These are phyloP conservation scores for Spraguea lophii DNA, from an alignment of 371 early-diverging fungal species.

Conservation along the genomic window DNA sequence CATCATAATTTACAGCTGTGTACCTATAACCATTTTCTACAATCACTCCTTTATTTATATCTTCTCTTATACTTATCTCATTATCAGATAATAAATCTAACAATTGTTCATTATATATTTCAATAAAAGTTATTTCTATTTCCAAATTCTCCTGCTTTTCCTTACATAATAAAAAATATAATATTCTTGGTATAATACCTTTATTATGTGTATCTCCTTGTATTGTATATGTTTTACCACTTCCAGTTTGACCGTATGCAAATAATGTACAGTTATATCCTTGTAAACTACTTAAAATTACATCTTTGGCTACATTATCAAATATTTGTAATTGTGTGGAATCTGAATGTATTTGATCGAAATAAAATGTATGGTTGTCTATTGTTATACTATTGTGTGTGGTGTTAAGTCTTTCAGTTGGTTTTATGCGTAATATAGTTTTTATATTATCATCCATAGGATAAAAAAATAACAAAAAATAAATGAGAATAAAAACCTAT, in stretches of 20 bases:
- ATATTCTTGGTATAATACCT: constrained; percentile 12
- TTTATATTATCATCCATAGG: constrained; percentile 23
- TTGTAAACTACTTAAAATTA: constrained; percentile 13
- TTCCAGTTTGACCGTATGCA: constrained; percentile 47
- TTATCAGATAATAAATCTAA: not conserved
- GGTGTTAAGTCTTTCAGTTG: constrained; percentile 1
- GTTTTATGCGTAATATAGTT: constrained; percentile 28
- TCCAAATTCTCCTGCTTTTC: not conserved
- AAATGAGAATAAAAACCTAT: too few species aligned
- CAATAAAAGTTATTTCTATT: constrained; percentile 1
- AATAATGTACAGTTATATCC: constrained; percentile 44
- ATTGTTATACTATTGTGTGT: constrained; percentile 7
- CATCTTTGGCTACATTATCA: constrained; percentile 6
- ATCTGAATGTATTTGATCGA: constrained; percentile 20
- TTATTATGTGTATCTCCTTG: constrained; percentile 21
- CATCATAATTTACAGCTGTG: constrained; percentile 2
- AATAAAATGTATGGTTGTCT: constrained; percentile 6
- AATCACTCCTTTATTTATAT: constrained; percentile 10
- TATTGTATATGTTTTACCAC: constrained; percentile 47
- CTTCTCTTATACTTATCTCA: not conserved
- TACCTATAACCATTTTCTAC: constrained; percentile 3
- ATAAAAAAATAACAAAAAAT: too few species aligned
- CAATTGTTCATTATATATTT: constrained; percentile 1
- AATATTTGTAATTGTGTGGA: constrained; percentile 26
- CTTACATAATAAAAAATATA: not conserved